A percentile compares a stretch with the other conserved stretches of the same genome.
phyloP scores from a whole-genome alignment of 441 rosid species.

The Gossypium gossypioides region DNA sequence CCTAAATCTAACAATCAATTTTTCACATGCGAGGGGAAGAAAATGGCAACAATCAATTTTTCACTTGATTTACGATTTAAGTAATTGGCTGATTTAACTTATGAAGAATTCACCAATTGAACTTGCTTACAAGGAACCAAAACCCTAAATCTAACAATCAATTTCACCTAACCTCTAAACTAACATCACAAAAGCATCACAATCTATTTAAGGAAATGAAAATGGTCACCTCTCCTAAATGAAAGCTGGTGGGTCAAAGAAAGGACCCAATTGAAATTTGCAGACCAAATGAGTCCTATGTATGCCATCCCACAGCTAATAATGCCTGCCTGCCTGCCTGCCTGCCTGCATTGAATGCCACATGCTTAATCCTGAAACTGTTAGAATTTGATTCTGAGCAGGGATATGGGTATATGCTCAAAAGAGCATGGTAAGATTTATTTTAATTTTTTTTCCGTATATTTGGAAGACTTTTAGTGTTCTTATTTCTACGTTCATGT shows the following conservation, averaged over 20 bases:
- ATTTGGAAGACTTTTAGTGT: no score
- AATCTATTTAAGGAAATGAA: constrained; percentile 5
- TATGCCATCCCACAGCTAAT: constrained; percentile 32
- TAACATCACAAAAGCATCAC: not conserved
- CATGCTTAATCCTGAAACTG: constrained; percentile 54
- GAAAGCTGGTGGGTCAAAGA: constrained; percentile 38
- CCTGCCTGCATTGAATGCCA: constrained; percentile 31
- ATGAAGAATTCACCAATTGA: not conserved
- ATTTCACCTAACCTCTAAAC: not conserved
- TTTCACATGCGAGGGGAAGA: no score
- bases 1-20: no score
- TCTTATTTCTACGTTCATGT: no score
- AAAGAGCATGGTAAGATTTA: no score
- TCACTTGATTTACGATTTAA: no score
- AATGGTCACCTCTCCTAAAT: constrained; percentile 29
- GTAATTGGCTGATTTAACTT: no score
- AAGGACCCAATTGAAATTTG: constrained; percentile 33
- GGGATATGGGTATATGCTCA: no score
- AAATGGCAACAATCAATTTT: no score
- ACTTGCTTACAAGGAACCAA: not conserved
- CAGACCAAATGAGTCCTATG: constrained; percentile 31
- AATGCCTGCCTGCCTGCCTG: constrained; percentile 7
- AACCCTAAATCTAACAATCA: not conserved
- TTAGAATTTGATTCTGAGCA: not conserved
- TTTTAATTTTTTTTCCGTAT: no score